Conservation (phyloP, 768 basidiomycete genomes). For the Collybia sordida region DNA sequence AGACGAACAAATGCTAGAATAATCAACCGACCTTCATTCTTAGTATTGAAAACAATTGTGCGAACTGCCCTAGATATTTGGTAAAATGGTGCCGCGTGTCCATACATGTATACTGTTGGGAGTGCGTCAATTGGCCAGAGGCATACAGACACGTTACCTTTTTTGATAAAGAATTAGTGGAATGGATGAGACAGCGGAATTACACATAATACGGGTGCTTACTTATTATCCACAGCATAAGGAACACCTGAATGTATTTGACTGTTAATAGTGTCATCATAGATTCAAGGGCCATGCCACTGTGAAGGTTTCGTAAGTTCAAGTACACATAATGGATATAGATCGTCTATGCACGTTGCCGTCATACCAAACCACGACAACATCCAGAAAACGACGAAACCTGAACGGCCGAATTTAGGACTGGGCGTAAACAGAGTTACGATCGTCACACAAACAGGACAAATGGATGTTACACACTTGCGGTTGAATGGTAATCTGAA, state of each 20-base stretch:
- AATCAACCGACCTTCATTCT: slow-evolving; percentile 48
- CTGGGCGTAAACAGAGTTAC: no score
- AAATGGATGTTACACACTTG: slow-evolving; percentile 6
- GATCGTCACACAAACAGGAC: no score
- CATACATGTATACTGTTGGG: slow-evolving; percentile 61
- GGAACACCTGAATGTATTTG: slow-evolving; percentile 60
- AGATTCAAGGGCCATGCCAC: slow-evolving; percentile 64
- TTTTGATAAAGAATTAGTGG: not conserved
- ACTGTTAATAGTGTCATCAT: slow-evolving; percentile 57
- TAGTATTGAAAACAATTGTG: slow-evolving; percentile 62
- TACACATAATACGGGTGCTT: slow-evolving; percentile 10
- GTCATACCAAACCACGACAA: slow-evolving; percentile 63
- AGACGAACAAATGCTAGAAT: no score
- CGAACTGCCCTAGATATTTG: slow-evolving; percentile 63
- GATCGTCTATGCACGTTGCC: slow-evolving; percentile 43
- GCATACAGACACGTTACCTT: slow-evolving; percentile 63
- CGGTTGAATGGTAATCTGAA: slow-evolving; percentile 59
- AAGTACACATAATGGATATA: not conserved
- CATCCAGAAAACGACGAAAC: slow-evolving; percentile 74
- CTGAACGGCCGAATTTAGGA: slow-evolving; percentile 40
- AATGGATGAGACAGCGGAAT: not conserved
- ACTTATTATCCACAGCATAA: slow-evolving; percentile 71
- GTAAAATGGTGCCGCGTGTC: slow-evolving; percentile 72
- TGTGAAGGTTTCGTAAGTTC: not conserved
- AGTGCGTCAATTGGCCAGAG: slow-evolving; percentile 58